Evolutionary conservation across 179 eudicot species (phyloP), one percentile per base, ranked within the genome.

Genomic region (Camellia oleifera): DNA sequence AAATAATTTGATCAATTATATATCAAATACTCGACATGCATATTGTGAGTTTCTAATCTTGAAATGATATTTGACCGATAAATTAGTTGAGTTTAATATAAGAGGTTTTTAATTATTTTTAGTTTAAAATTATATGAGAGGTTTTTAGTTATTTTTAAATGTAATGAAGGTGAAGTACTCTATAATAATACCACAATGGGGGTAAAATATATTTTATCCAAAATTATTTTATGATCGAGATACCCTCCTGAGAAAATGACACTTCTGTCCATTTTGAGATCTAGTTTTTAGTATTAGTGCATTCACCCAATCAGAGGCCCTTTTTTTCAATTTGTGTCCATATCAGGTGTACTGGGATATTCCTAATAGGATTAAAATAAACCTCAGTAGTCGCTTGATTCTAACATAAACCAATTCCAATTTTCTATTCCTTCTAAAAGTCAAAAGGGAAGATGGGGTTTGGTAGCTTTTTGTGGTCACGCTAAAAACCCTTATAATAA

Each of bases 291-390:
- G 4, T 57, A 32, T 8, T 44, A 65, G 23, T 32, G 17, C 14
- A 13, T 32, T 74, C 61, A 74, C 3, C 60, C 46, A 76, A 46
- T 63, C 79, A 45, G 44, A 44, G 20, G 42, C 72, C n/a, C 18
- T 64, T 23, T 15, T 77, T 15, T 77, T 48, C 18, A 58, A 58
- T 7, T 7, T 56, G 11, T 77, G 79, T 77, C 72, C 79, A 53
- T 7, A 32, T 65, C 79, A 53, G 52, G 73, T 53, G 73, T 56
- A 66, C 67, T 65, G 73, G 73, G 53, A 77, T 77, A 53, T 77
- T 52, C 50, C 80, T 50, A 66, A 11, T 76, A 5, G 17, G 57
- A 76, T 66, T 77, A 77, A 77, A 77, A 32, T 48, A 64, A 77
- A 50, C 23, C 61, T 18, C 2, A 65, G 10, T 9, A 76, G 60